Base-by-base conservation (phyloP, 805 yeast species). In the Wickerhamiella azymoides region DNA sequence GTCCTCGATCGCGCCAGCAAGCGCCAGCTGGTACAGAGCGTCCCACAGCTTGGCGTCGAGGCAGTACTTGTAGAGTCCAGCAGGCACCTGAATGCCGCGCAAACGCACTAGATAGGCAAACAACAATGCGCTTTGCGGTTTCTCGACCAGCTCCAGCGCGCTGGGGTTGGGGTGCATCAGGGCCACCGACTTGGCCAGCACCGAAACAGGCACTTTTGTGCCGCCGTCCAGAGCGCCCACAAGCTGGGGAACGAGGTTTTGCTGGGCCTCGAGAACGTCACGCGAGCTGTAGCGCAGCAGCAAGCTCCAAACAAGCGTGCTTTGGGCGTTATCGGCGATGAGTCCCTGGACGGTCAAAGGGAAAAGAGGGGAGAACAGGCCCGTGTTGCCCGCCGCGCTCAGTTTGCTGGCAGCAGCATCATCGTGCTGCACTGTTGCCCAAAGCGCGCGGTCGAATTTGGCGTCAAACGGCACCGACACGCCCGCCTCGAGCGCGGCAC, bases 1-100 rank as follows among this genome's bases (percentile, higher is more conserved):
- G n/a, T 30, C 16, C 11, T 13, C 16, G 16, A 41, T n/a, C 5
- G 39, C 44, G 7, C 73, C 74, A 50, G 56, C 68, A 25, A 66
- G 61, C 0, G 67, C 57, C 2, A 72, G 45, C 50, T 69, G 68
- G 14, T 59, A 52, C 2, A 70, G 32, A 2, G 65, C 55, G 2
- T 49, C 52, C 40, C 40, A 42, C 14, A 35, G 40, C 36, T 42
- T 42, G 40, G 24, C 19, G 28, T 35, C 35, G 9, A 42, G 6
- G 21, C 38, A 33, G 27, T 35, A 42, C 32, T 25, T 16, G 16
- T 30, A 30, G 33, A 30, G 33, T 8, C 7, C 14, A n/a, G 33
- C 3, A 16, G 14, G 16, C 6, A 4, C 4, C 33, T 3, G 16
- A 6, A 33, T 21, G 9, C 24, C 27, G 16, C 44, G 25, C 10